Base-by-base conservation (phyloP, 208 protist genomes). In the Leishmania lainsoni region DNA sequence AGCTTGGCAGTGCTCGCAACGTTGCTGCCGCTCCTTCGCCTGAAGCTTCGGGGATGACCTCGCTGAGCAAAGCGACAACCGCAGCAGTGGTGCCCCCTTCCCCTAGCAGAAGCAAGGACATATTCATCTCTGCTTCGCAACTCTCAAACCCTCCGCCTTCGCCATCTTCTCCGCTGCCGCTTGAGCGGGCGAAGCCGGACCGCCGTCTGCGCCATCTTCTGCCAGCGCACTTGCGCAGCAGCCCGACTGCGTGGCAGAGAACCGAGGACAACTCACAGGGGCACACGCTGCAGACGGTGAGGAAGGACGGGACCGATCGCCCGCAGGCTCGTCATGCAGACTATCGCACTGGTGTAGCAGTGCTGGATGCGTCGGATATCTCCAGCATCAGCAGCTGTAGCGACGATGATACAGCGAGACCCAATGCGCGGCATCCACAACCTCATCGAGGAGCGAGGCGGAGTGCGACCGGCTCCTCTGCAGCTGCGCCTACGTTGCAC, bases 191-290 rank as follows among this genome's bases (percentile, higher is more conserved):
- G 87, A 90, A 65, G 78, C 87, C 63, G 3, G 58, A 83, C 26
- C 84, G 89, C 68, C 86, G 87, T 42, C 83, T 93, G 14, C 78
- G 83, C 17, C 87, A 93, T 78, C 79, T 91, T 35, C 72, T 91
- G 10, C 89, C 87, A 45, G 75, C 85, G 12, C 66, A 79, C 51
- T 70, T 80, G 42, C 77, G 77, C 42, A n/a, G 76, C 52, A 9
- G 32, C 49, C 29, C 72, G n/a, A 20, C 48, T 22, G 32, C 26
- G 32, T 61, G 9, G 48, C 72, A 76, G 51, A 45, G 51, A n/a
- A 8, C 39, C 35, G 74, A 65, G 16, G 54, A 65, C 42, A 12
- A 54, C 69, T 73, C 42, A 17, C 69, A 73, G 8, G 14, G 51
- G 29, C 48, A 61, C 32, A 59, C 20, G 32, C 72, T 35, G 49